These are phyloP conservation scores for Oehlia diaphana DNA, from an alignment of 192 early-diverging fungal genomes.

Conservation along the genomic window DNA sequence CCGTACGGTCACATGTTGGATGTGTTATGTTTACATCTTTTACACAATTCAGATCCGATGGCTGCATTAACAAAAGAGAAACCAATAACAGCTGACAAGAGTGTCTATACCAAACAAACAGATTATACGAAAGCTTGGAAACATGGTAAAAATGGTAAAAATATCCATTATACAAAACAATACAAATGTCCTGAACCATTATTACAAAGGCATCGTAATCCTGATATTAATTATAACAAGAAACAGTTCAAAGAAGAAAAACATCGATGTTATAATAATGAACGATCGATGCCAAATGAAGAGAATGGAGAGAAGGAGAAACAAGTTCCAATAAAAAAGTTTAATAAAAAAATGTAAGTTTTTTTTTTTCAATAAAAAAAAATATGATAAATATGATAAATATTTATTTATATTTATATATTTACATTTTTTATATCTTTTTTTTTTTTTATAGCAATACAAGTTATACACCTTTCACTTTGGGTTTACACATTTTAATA, in stretches of 20 bases:
- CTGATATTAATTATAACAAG: not conserved
- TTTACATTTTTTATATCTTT: not conserved
- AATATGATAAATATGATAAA: no score
- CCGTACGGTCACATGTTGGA: not conserved
- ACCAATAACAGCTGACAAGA: not conserved
- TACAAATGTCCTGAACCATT: not conserved
- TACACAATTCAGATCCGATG: not conserved
- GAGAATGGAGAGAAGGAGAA: not conserved
- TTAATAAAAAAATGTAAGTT: not conserved
- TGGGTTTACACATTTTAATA: constrained; percentile 36
- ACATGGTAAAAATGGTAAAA: not conserved
- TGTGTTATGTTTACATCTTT: not conserved
- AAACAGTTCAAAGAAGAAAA: not conserved
- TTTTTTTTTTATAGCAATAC: constrained; percentile 33
- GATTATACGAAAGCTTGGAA: not conserved
- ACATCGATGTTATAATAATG: not conserved
- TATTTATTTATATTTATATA: no score
- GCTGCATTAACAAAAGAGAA: not conserved
- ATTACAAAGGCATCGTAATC: not conserved
- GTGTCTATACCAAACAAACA: not conserved
- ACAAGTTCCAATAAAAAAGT: not conserved
- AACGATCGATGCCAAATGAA: not conserved
- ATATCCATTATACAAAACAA: not conserved
- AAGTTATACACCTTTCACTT: constrained; percentile 43
- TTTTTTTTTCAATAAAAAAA: not conserved